Evolutionary conservation across 140 eudicot species (phyloP).

Genomic region (Cichorium intybus): DNA sequence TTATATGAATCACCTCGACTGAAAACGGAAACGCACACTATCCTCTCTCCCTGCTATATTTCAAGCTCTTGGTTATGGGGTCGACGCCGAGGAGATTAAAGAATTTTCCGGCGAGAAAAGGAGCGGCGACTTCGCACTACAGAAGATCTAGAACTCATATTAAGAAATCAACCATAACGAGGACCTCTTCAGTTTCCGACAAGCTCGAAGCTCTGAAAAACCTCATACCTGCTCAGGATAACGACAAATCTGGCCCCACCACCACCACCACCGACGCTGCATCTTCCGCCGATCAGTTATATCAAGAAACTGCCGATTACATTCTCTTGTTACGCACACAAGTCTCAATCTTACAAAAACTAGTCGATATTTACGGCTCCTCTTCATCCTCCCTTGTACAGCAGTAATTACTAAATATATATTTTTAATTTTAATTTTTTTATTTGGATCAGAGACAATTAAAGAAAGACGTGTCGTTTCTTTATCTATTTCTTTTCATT

Average conservation of each 20-base stretch:
- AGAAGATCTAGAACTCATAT: conserved; percentile 20
- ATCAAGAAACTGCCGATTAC: conserved; percentile 70
- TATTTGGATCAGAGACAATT: conserved; percentile 11
- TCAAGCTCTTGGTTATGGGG: conserved; percentile 42
- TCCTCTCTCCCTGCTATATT: neutral
- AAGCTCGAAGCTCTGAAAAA: conserved; percentile 71
- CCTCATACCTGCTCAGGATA: conserved; percentile 54
- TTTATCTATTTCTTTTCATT: neutral
- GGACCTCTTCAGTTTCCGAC: conserved; percentile 45
- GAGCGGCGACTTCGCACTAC: conserved; percentile 4
- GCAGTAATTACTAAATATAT: conserved; percentile 27
- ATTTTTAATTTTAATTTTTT: conserved; percentile 13
- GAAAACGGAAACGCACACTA: conserved; percentile 4
- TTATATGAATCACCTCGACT: conserved; percentile 16
- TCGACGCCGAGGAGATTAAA: conserved; percentile 44
- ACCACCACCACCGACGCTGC: conserved; percentile 16
- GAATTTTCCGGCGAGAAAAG: conserved; percentile 31
- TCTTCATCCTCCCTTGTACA: conserved; percentile 30
- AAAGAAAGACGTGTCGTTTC: conserved; percentile 9
- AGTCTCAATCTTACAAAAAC: conserved; percentile 58
- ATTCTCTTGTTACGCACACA: conserved; percentile 60
- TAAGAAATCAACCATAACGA: conserved; percentile 1
- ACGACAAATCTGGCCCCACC: neutral
- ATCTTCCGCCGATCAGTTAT: conserved; percentile 52
- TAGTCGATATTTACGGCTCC: conserved; percentile 54